Evolutionary conservation across 192 early-diverging fungal species (phyloP).

Genomic region (Phlyctochytrium arcticum): DNA sequence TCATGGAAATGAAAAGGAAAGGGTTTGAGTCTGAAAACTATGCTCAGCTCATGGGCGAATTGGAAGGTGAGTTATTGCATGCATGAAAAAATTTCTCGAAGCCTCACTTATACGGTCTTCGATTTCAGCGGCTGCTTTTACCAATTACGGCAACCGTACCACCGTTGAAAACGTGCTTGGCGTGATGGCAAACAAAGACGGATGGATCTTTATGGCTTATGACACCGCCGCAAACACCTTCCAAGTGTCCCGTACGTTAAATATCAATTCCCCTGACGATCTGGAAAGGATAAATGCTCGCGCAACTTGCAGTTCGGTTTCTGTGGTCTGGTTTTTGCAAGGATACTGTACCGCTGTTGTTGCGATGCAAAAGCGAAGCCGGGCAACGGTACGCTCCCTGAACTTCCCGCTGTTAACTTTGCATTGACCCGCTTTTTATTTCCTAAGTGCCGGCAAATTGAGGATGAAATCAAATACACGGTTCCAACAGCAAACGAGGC

Average conservation of each 20-base stretch:
- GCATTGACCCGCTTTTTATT: too few relatives aligned
- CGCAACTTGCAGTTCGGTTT: neutral
- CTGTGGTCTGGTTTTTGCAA: neutral
- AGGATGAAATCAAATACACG: too few relatives aligned
- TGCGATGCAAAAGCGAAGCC: slow-evolving; percentile 7
- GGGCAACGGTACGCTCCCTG: neutral
- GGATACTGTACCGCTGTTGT: neutral
- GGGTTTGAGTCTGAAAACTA: neutral
- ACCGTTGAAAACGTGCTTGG: neutral
- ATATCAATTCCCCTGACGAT: neutral
- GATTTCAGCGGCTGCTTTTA: neutral
- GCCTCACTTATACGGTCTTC: too few relatives aligned
- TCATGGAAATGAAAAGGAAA: slow-evolving; percentile 6
- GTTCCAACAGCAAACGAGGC: too few relatives aligned
- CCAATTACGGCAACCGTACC: neutral
- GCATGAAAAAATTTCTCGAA: neutral
- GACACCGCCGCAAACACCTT: neutral
- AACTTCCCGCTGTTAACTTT: too few relatives aligned
- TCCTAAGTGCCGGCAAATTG: too few relatives aligned
- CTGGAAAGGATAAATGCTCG: neutral
- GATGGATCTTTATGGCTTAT: slow-evolving; percentile 7
- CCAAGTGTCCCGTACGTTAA: neutral
- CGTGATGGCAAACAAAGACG: slow-evolving; percentile 8
- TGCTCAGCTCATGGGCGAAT: slow-evolving; percentile 7
- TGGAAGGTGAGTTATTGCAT: slow-evolving; percentile 7